Evolutionary conservation across 164 flowering plant genomes (phyloP).

Genomic region (Magnolia officinalis): DNA sequence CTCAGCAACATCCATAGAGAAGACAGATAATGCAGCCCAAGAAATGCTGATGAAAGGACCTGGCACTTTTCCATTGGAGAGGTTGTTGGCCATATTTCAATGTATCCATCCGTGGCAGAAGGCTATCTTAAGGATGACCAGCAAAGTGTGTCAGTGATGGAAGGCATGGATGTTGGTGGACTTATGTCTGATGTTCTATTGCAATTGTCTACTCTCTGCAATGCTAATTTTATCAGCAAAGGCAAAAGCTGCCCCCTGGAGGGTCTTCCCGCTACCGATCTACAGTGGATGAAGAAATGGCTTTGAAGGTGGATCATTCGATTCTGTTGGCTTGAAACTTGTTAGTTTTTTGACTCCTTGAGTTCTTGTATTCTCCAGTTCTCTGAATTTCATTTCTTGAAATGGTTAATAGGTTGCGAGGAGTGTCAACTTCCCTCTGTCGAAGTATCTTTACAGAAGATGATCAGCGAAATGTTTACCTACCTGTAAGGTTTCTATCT

Average conservation of each 20-base stretch:
- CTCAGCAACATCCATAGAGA: conserved; percentile 54
- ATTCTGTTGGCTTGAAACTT: neutral
- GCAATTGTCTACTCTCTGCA: conserved; percentile 90
- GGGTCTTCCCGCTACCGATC: conserved; percentile 74
- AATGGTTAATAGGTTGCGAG: conserved; percentile 70
- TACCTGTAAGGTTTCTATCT: conserved; percentile 1
- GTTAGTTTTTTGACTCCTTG: neutral
- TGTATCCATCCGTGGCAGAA: conserved; percentile 75
- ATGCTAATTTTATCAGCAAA: conserved; percentile 78
- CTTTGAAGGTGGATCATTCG: conserved; percentile 54
- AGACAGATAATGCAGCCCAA: conserved; percentile 68
- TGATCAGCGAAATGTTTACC: conserved; percentile 17
- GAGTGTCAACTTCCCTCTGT: conserved; percentile 76
- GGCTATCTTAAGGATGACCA: conserved; percentile 42
- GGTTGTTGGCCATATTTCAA: conserved; percentile 89
- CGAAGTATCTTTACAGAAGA: conserved; percentile 76
- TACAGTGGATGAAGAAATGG: conserved; percentile 71
- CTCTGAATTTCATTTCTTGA: conserved; percentile 1
- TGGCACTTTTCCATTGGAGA: conserved; percentile 89
- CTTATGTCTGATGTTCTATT: conserved; percentile 83
- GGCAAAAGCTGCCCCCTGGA: conserved; percentile 92
- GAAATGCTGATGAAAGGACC: conserved; percentile 88
- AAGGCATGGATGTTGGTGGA: conserved; percentile 30
- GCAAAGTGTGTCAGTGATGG: conserved; percentile 23
- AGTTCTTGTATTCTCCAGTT: neutral